Evolutionary conservation across 306 rosid genomes (phyloP).

Genomic region (Rosa rugosa): DNA sequence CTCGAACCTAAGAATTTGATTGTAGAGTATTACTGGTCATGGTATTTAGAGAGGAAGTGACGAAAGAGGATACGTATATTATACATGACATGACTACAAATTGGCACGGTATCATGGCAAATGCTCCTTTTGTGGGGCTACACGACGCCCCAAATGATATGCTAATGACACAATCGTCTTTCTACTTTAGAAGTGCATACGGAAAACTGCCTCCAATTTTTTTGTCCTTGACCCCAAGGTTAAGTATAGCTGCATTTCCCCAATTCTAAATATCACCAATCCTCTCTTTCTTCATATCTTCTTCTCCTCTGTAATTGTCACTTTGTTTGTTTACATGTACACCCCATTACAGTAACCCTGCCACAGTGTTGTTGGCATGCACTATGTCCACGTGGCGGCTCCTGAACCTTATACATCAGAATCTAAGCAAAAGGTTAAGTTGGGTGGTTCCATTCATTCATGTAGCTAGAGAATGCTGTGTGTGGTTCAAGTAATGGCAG

Average conservation of each 20-base stretch:
- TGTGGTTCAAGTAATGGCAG: background rate
- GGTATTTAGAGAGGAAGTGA: background rate
- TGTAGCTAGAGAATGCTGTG: conserved; percentile 18
- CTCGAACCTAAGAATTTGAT: background rate
- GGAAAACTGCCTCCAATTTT: background rate
- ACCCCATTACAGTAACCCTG: background rate
- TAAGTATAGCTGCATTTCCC: background rate
- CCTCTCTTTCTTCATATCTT: background rate
- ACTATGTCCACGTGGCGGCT: conserved; percentile 59
- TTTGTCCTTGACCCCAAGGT: background rate
- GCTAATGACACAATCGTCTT: background rate
- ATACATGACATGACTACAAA: background rate
- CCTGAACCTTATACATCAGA: conserved; percentile 45
- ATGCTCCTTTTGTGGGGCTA: background rate
- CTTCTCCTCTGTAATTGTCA: background rate
- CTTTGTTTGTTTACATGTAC: background rate
- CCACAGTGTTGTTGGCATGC: conserved; percentile 26
- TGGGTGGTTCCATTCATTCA: conserved; percentile 9
- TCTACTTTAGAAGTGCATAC: background rate
- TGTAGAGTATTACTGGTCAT: background rate
- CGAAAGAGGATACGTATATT: background rate
- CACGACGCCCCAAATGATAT: background rate
- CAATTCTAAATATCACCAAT: background rate
- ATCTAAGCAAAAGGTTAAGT: conserved; percentile 26
- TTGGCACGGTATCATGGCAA: too few relatives aligned